Evolutionary conservation across 352 stramenopile genomes (phyloP).

Genomic region (Pythium plurisporium): DNA sequence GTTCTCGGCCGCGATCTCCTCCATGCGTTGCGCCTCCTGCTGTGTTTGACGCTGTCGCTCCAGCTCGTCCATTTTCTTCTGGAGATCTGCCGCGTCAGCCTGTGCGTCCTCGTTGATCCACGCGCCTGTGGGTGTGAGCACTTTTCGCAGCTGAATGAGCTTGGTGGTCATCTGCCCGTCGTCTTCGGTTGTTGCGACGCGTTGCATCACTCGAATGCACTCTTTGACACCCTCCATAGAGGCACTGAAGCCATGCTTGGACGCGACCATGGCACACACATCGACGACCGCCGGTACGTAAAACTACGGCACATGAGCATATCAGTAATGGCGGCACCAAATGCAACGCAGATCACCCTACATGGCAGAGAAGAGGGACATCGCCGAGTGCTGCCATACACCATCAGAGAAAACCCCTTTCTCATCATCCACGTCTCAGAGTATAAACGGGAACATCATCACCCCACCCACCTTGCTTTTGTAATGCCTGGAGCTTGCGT

Average conservation of each 20-base stretch:
- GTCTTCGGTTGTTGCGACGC: constrained; percentile 27
- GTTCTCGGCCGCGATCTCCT: constrained; percentile 33
- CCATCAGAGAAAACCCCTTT: background rate
- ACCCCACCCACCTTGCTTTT: constrained; percentile 33
- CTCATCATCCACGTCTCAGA: too few species aligned
- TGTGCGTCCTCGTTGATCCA: constrained; percentile 55
- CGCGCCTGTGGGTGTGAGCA: constrained; percentile 42
- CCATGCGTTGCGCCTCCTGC: constrained; percentile 30
- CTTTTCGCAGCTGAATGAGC: constrained; percentile 39
- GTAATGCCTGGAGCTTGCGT: constrained; percentile 35
- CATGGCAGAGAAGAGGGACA: constrained; percentile 38
- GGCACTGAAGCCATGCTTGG: constrained; percentile 41
- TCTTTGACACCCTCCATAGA: constrained; percentile 46
- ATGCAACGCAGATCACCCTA: constrained; percentile 1
- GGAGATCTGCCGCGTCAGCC: constrained; percentile 36
- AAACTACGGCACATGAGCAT: constrained; percentile 18
- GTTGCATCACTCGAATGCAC: constrained; percentile 36
- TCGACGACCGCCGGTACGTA: constrained; percentile 48
- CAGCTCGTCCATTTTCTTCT: constrained; percentile 26
- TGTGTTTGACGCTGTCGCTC: constrained; percentile 20
- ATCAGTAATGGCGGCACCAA: background rate
- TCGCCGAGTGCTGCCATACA: constrained; percentile 34
- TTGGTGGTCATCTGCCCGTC: constrained; percentile 33
- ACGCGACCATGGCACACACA: constrained; percentile 33
- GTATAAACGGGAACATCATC: too few species aligned